phyloP scores from a whole-genome alignment of 1,284 basidiomycete species.

The Moesziomyces globuligerus region DNA sequence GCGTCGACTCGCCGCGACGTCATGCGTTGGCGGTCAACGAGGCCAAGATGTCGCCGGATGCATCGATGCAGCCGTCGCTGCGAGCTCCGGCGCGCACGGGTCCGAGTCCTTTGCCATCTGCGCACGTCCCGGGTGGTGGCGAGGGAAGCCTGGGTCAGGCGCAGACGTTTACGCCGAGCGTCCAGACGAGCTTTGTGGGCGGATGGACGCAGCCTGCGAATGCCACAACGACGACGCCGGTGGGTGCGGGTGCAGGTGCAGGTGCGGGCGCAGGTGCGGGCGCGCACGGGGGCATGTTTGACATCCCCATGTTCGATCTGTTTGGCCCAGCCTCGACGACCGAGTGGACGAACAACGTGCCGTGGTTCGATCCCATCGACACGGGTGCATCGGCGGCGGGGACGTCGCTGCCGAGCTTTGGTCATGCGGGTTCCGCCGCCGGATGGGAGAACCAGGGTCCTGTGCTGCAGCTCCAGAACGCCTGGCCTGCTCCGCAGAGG shows the following conservation, averaged over 20 bases:
- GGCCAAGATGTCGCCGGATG: background rate
- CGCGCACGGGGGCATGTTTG: conserved; percentile 40
- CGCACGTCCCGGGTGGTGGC: background rate
- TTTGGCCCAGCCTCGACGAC: conserved; percentile 21
- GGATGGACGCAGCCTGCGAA: conserved; percentile 16
- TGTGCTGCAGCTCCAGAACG: conserved; percentile 3
- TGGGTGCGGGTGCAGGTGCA: too few species aligned
- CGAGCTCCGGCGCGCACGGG: background rate
- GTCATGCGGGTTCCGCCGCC: too few species aligned
- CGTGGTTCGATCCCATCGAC: conserved; percentile 43
- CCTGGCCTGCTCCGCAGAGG: conserved; percentile 17
- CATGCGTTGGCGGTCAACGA: background rate
- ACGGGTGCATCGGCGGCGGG: conserved; percentile 1
- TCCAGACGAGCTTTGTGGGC: conserved; percentile 15
- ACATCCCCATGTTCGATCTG: conserved; percentile 41
- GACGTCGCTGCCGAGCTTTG: conserved; percentile 9
- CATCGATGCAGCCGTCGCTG: background rate
- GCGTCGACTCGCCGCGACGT: background rate
- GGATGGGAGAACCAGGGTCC: conserved; percentile 2
- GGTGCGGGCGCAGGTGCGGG: conserved; percentile 1
- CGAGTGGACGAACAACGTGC: conserved; percentile 46
- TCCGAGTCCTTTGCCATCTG: background rate
- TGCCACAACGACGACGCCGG: background rate
- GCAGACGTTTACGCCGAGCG: conserved; percentile 17
- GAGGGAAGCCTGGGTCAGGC: conserved; percentile 16